Base-by-base conservation (phyloP, 345 rosid genomes). In the Gossypium stocksii region DNA sequence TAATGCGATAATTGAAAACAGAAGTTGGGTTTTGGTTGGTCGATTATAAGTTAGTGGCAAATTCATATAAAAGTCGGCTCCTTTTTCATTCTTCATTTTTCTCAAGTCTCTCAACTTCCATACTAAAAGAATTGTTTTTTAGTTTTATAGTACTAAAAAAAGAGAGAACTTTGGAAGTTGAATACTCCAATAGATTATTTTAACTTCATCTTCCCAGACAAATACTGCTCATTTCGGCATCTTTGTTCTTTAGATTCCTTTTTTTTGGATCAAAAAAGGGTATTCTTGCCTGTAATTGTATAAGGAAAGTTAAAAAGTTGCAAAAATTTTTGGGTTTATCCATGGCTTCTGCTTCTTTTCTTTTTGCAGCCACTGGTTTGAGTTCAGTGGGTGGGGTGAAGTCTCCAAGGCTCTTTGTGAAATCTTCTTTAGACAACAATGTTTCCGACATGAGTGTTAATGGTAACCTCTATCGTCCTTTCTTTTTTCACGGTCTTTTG, bases 381-480 rank as follows among this genome's bases (percentile, higher is more conserved):
- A 77, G 80, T 75, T 75, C 86, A 62, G 77, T 79, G 81, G 78
- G 75, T 72, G 83, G 66, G 64, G 61, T 65, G 77, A 83, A 78
- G 77, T 2, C 70, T 80, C 89, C 80, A 66, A 87, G 90, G 81
- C 79, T 80, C 56, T 76, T 19, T 71, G 90, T 89, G 71, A 67
- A 88, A 57, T 87, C 91, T 41, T 85, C 98, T 77, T 78, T 89
- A 83, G 98, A 94, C 75, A 17, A 86, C 1, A 81, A 89, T 70
- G 94, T 94, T 44, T 94, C 98, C 78, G 98, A 94, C 81, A 94
- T 93, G 99, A 89, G 96, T 71, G 85, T 85, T 70, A 91, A 95
- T 85, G 99, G 99, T 94, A 87, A 57, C 15, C 61, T 20, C 27
- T 56, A 19, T 25, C 6, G 23, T 60, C 49, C 19, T 4, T 57